Evolutionary conservation across 768 basidiomycete species (phyloP), one percentile per base, ranked within the genome.

Genomic region (Tylopilus felleus): DNA sequence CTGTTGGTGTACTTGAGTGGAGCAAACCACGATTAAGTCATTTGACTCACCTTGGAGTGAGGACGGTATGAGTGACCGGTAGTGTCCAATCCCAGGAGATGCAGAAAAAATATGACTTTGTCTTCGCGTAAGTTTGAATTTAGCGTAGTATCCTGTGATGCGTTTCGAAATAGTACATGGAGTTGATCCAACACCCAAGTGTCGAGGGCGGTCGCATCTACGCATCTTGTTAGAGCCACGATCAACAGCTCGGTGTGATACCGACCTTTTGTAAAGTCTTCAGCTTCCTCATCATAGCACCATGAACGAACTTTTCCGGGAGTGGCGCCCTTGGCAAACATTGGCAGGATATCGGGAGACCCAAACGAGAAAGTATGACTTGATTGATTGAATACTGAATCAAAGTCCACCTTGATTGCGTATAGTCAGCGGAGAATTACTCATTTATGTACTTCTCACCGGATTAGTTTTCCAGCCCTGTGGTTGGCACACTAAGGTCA

Each of bases 401-500:
- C 91, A 65, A 94, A 93, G 61, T 91, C 82, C 47, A 93, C 75
- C 69, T 78, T 59, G 58, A 40, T 27, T 10, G 27, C 21, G 42
- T 16, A 31, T 53, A 40, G 47, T 62, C 14, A 55, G 36, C 35
- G 49, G 28, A 38, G 27, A 31, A 23, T 9, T 38, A 4, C 14
- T 8, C 27, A 4, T 23, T 25, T 21, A 21, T 23, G 19, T 21
- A 28, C 9, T 29, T 42, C 58, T 56, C 61, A 88, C 89, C 46
- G 89, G 90, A 69, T 91, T 92, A 1, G 84, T 80, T 74, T 90
- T 92, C 90, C 90, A 92, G 44, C 88, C 90, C 87, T 90, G 57
- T 40, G 29, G 47, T 51, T 8, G 10, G 40, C 27, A 25, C 1
- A 27, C 53, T 28, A 53, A 47, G 42, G 25, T 44, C 27, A 63